Percentiles rank a stretch among this genome's conserved stretches.
Conservation (phyloP, 345 rosid species). For the Ricinus communis region DNA sequence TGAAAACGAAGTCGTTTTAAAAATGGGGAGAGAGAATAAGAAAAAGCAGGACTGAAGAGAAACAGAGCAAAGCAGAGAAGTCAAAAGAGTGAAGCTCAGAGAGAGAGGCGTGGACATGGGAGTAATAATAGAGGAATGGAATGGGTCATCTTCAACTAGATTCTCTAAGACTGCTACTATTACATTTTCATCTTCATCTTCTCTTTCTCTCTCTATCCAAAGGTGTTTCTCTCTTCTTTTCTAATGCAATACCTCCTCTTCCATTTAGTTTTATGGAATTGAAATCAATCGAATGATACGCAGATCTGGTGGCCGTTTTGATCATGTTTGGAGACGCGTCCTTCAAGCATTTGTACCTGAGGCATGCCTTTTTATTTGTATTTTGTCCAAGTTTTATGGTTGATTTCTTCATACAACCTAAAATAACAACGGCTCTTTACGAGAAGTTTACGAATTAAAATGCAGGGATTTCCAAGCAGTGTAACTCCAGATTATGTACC, state of each 20-base stretch:
- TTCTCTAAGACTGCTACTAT: constrained; percentile 46
- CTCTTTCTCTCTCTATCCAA: constrained; percentile 57
- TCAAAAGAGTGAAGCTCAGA: neutral
- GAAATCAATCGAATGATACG: neutral
- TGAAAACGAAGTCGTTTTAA: no score
- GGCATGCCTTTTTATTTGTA: constrained; percentile 58
- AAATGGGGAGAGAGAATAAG: no score
- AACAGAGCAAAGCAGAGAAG: neutral
- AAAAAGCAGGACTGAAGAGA: neutral
- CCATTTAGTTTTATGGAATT: neutral
- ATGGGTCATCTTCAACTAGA: constrained; percentile 17
- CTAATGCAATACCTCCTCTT: neutral
- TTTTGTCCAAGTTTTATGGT: neutral
- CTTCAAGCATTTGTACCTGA: constrained; percentile 93
- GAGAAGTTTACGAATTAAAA: no score
- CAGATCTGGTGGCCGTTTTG: constrained; percentile 57
- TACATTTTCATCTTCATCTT: constrained; percentile 51
- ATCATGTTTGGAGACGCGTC: constrained; percentile 74
- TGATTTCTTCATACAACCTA: neutral
- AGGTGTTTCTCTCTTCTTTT: constrained; percentile 45
- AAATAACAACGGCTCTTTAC: no score
- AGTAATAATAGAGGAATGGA: constrained; percentile 20
- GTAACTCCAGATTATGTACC: constrained; percentile 87
- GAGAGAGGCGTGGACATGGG: neutral
- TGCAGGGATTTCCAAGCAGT: constrained; percentile 84